Percentiles rank a stretch among this genome's conserved stretches.
These are phyloP conservation scores for Lepidium africanum DNA, from an alignment of 345 rosid species.

Conservation along the genomic window DNA sequence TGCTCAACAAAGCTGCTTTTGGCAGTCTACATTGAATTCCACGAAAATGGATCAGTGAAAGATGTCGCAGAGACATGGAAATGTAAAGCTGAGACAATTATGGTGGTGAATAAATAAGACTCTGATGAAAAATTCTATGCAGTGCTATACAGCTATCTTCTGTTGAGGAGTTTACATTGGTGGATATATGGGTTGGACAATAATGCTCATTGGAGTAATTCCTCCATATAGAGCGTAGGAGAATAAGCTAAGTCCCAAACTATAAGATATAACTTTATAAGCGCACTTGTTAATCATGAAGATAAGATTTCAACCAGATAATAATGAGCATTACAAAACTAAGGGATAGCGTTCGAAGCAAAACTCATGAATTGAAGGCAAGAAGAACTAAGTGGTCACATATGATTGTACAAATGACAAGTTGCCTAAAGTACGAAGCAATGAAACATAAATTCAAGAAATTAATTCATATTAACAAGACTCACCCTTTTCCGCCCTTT, in stretches of 20 bases:
- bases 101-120: neutral
- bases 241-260: neutral
- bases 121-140: neutral
- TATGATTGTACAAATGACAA: neutral
- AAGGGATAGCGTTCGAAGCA: neutral
- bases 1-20: constrained; percentile 97
- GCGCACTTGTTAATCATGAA: neutral
- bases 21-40: constrained; percentile 52
- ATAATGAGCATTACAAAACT: neutral
- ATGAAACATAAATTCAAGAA: constrained; percentile 8
- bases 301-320: neutral
- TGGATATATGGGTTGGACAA: neutral
- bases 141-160: neutral
- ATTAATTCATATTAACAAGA: constrained; percentile 9
- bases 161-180: neutral
- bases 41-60: constrained; percentile 6
- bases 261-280: neutral
- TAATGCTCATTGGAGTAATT: neutral
- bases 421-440: neutral
- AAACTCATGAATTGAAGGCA: neutral
- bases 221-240: neutral
- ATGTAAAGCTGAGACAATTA: neutral
- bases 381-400: neutral
- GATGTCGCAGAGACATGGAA: constrained; percentile 1
- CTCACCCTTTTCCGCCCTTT: constrained; percentile 73